Evolutionary conservation across 176 grass and related monocot species (phyloP), one percentile per base, ranked within the genome.

Genomic region (Oryza nivara): DNA sequence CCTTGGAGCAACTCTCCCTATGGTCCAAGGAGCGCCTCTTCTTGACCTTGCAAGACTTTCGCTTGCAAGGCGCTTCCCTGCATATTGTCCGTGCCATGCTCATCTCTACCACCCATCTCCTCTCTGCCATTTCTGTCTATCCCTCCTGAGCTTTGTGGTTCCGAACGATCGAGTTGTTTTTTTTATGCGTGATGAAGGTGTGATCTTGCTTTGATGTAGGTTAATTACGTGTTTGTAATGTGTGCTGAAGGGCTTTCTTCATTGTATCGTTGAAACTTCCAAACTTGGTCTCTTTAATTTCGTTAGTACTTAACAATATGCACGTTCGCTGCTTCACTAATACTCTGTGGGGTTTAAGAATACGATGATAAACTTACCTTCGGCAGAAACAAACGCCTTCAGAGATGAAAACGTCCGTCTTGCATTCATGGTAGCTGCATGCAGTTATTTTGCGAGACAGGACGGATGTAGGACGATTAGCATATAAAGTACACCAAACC

Each of bases 41-140:
- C 81, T 83, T 83, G 71, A 83, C 58, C 81, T 83, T 83, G 81
- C 81, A 83, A 83, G 81, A 35, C 71, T 83, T 83, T 66, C 3
- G 11, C 79, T 16, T 58, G 11, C 0, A 8, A 15, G 23, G 0
- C 15, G 7, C 11, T 5, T 22, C 30, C 73, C 52, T 73, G 6
- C 17, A 0, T 0, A 0, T 0, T 16, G 2, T 11, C 0, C 0
- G 0, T 0, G 4, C 1, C 0, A 3, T 0, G 9, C 82, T 58
- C 13, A 9, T 0, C 63, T 46, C 32, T 54, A 14, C 63, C 45
- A 10, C 4, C 44, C 45, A 9, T 76, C 63, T 38, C 63, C 6
- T 68, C 73, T 3, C 12, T 36, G 5, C 0, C 3, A 9, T 4
- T 41, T 46, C 45, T 30, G 63, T 67, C 82, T 84, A 84, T 84